Evolutionary conservation across 1,284 basidiomycete species (phyloP).

Genomic region (Cryptococcus maquisensis): DNA sequence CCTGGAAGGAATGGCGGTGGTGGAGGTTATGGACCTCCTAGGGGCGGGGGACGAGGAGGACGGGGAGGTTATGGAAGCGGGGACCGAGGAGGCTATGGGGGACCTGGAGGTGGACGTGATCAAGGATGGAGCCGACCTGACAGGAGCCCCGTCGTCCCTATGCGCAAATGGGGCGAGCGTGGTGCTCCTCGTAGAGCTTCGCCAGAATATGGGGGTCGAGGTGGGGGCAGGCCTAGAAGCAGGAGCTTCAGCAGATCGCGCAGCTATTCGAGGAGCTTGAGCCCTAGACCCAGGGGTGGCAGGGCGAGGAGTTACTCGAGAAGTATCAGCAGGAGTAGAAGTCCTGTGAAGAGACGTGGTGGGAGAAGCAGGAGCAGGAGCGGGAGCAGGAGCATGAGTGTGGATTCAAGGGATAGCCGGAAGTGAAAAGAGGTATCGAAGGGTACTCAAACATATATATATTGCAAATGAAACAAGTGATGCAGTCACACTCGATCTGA

Average conservation of each 20-base stretch:
- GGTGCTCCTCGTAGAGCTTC: constrained; percentile 15
- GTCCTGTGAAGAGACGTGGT: constrained; percentile 2
- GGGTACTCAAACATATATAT: too few relatives aligned
- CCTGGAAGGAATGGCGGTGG: constrained; percentile 11
- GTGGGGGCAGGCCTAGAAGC: constrained; percentile 10
- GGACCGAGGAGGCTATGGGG: neutral
- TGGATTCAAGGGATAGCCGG: neutral
- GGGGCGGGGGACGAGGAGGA: constrained; percentile 10
- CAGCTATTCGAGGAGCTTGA: constrained; percentile 5
- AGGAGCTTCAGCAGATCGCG: constrained; percentile 1
- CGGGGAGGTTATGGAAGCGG: constrained; percentile 5
- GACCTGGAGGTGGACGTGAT: constrained; percentile 11
- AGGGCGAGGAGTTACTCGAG: constrained; percentile 11
- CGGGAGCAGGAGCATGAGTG: constrained; percentile 11
- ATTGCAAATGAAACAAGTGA: too few relatives aligned
- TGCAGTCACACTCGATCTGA: too few relatives aligned
- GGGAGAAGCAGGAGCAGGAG: neutral
- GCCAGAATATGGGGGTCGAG: constrained; percentile 9
- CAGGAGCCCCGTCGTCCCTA: constrained; percentile 11
- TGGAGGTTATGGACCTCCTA: constrained; percentile 11
- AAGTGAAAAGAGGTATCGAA: too few relatives aligned
- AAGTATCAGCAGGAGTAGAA: constrained; percentile 11
- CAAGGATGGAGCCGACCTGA: constrained; percentile 12
- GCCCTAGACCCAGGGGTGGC: constrained; percentile 12
- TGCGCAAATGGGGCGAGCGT: constrained; percentile 11